Conservation (phyloP, 306 rosid genomes). For the Vigna hirtella region DNA sequence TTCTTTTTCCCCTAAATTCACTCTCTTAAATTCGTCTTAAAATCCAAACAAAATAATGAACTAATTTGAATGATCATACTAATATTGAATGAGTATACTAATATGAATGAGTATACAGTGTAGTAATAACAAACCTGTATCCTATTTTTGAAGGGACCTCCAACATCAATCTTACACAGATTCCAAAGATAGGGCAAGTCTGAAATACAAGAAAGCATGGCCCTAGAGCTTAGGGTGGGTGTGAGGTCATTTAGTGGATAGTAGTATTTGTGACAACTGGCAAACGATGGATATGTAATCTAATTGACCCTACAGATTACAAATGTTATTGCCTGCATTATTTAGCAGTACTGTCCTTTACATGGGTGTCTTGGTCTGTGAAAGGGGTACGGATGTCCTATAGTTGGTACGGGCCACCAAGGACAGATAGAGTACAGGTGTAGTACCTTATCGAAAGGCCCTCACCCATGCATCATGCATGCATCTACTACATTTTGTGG, state of each 20-base stretch:
- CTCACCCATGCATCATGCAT: constrained; percentile 36
- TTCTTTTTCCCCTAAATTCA: too few relatives aligned
- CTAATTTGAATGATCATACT: too few relatives aligned
- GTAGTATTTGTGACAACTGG: constrained; percentile 3
- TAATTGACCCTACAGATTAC: constrained; percentile 50
- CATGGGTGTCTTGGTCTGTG: constrained; percentile 28
- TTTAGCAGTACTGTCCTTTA: constrained; percentile 9
- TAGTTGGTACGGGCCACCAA: constrained; percentile 65
- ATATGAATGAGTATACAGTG: neutral
- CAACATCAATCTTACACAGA: neutral
- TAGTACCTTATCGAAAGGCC: constrained; percentile 28
- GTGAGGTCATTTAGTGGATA: neutral
- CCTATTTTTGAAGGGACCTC: neutral
- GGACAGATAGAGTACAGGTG: constrained; percentile 44
- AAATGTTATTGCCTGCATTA: constrained; percentile 16
- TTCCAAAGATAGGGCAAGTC: neutral
- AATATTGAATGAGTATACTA: too few relatives aligned
- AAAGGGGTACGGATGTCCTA: constrained; percentile 64
- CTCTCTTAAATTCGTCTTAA: too few relatives aligned
- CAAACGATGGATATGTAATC: neutral
- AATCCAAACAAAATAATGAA: too few relatives aligned
- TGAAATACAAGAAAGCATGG: constrained; percentile 29
- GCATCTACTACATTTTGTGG: constrained; percentile 40
- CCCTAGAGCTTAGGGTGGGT: neutral
- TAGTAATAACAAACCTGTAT: neutral